Conservation (phyloP, 2,329 filamentous ascomycete species). For the Pestalotiopsis sp. region DNA sequence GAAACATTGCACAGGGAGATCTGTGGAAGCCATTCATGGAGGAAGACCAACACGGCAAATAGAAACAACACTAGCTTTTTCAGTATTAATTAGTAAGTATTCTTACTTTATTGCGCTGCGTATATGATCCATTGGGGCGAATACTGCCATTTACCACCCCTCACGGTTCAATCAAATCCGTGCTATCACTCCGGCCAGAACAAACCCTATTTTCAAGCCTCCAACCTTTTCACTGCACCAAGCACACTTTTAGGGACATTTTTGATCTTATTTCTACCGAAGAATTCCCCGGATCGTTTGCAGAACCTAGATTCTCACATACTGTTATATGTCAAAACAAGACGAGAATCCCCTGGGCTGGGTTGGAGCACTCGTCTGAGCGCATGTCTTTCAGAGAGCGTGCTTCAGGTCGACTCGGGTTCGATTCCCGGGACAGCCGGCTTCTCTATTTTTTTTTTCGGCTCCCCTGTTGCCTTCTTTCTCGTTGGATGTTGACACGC, state of each 20-base stretch:
- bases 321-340: not conserved
- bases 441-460: not conserved
- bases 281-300: not conserved
- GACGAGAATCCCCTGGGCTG: not conserved
- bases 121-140: not conserved
- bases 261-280: not conserved
- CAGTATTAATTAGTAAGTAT: not conserved
- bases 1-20: slow-evolving; percentile 6
- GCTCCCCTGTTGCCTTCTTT: not conserved
- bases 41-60: not conserved
- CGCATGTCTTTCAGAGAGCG: not conserved
- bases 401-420: not conserved
- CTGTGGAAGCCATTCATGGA: not conserved
- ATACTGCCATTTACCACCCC: no score
- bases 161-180: no score
- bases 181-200: no score
- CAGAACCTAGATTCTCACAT: not conserved
- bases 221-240: no score
- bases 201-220: no score
- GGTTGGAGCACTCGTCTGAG: not conserved
- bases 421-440: not conserved
- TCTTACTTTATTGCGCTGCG: not conserved
- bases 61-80: not conserved
- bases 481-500: no score
- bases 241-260: no score